A percentile compares a stretch with the other conserved stretches of the same genome.
Evolutionary conservation across 148 eudicot species (phyloP).

Genomic region (Mesembryanthemum crystallinum): DNA sequence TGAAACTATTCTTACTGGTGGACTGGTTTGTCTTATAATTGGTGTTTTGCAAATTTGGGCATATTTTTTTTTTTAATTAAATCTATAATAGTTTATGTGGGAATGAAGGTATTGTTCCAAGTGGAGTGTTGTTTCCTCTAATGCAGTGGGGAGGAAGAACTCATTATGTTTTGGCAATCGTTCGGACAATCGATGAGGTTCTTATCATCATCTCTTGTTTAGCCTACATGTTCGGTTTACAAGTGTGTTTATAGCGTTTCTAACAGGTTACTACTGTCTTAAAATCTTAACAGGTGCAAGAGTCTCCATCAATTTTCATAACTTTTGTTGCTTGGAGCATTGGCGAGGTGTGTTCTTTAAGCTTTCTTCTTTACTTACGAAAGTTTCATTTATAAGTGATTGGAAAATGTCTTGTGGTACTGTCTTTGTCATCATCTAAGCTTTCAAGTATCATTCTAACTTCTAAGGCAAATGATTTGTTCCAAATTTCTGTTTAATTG

Average conservation of each 20-base stretch:
- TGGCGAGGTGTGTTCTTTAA: constrained; percentile 54
- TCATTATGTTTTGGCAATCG: constrained; percentile 71
- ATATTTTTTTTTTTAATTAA: background rate
- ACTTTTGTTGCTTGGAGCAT: constrained; percentile 74
- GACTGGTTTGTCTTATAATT: no score
- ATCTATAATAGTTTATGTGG: background rate
- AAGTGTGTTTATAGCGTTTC: background rate
- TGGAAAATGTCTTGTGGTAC: background rate
- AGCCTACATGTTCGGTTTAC: background rate
- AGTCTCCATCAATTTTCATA: constrained; percentile 63
- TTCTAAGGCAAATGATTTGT: background rate
- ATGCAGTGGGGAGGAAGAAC: constrained; percentile 96
- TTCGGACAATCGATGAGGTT: constrained; percentile 57
- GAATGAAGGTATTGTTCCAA: constrained; percentile 75
- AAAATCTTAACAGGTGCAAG: constrained; percentile 51
- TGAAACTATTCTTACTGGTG: no score
- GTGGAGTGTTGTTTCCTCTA: constrained; percentile 74
- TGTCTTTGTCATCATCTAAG: background rate
- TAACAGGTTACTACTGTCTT: background rate
- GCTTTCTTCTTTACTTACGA: background rate
- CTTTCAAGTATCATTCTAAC: background rate
- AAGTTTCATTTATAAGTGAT: background rate
- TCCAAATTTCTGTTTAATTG: background rate
- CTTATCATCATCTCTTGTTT: constrained; percentile 2
- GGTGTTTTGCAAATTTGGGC: background rate